phyloP scores from a whole-genome alignment of 352 stramenopile genomes.

The Bremia lactucae region DNA sequence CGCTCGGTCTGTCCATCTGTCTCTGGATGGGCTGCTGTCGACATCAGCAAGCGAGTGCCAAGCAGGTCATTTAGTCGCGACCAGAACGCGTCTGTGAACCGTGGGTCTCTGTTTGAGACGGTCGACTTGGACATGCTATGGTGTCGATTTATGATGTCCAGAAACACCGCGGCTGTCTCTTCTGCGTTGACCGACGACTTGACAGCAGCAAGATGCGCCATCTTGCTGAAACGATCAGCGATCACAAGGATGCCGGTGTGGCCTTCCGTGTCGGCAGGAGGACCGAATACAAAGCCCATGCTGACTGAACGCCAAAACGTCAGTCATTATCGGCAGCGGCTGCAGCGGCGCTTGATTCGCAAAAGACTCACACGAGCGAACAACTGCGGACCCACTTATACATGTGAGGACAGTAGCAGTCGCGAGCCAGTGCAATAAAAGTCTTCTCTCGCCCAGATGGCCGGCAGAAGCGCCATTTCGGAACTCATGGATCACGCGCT shows the following conservation, averaged over 20 bases:
- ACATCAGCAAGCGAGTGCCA: background rate
- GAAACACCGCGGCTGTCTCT: background rate
- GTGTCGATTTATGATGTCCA: background rate
- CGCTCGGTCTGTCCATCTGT: background rate
- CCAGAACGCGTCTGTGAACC: background rate
- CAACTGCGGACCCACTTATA: background rate
- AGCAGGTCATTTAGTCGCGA: background rate
- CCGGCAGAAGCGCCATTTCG: background rate
- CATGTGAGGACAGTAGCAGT: background rate
- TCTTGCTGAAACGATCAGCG: background rate
- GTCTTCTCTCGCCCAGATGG: background rate
- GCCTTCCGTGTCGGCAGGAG: background rate
- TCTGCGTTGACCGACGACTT: background rate
- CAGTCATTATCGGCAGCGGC: background rate
- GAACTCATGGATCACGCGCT: background rate
- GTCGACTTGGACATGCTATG: background rate
- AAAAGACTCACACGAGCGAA: background rate
- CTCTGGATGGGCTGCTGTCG: background rate
- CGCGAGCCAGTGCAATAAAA: background rate
- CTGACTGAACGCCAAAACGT: background rate
- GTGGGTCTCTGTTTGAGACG: background rate
- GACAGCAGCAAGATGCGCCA: background rate
- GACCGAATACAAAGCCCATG: background rate
- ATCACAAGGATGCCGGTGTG: background rate
- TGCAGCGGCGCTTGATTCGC: background rate